phyloP scores from a whole-genome alignment of 164 flowering plant genomes.

The Nymphaea colorata region DNA sequence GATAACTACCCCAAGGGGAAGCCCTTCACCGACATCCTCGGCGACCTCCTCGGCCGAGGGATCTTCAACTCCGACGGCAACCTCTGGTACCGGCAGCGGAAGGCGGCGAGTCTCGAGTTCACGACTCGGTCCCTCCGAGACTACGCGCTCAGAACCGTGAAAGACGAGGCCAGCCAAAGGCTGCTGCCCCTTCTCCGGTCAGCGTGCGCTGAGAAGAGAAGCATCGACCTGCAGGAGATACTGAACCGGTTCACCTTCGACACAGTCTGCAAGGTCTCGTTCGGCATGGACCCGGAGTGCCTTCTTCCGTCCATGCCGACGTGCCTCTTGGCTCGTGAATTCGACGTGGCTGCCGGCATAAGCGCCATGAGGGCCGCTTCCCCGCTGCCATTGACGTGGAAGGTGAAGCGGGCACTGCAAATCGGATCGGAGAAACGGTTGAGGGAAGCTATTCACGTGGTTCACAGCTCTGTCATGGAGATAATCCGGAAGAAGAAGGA shows the following conservation, averaged over 20 bases:
- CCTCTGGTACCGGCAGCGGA: slow-evolving; percentile 56
- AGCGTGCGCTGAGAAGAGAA: slow-evolving; percentile 12
- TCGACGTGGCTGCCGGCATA: slow-evolving; percentile 53
- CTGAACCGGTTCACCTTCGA: slow-evolving; percentile 57
- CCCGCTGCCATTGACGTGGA: slow-evolving; percentile 48
- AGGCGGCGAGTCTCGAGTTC: slow-evolving; percentile 68
- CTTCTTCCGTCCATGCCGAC: slow-evolving; percentile 24
- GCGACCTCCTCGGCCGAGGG: slow-evolving; percentile 74
- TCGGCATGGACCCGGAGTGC: slow-evolving; percentile 51
- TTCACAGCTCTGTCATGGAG: slow-evolving; percentile 32
- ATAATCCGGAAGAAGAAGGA: slow-evolving; percentile 23
- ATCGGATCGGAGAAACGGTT: slow-evolving; percentile 55
- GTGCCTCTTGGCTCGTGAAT: slow-evolving; percentile 32
- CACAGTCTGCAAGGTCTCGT: slow-evolving; percentile 41
- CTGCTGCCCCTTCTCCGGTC: slow-evolving; percentile 44
- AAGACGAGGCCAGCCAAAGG: slow-evolving; percentile 34
- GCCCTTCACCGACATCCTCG: slow-evolving; percentile 70
- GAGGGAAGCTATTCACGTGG: slow-evolving; percentile 23
- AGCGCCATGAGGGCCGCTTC: slow-evolving; percentile 49
- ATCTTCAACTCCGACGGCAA: slow-evolving; percentile 86
- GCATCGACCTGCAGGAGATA: slow-evolving; percentile 43
- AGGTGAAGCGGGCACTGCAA: slow-evolving; percentile 35
- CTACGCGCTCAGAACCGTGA: slow-evolving; percentile 25
- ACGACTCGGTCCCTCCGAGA: slow-evolving; percentile 35
- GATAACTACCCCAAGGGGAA: slow-evolving; percentile 71